Base-by-base conservation (phyloP, 768 basidiomycete species). In the Tylopilus plumbeoviolaceoides region DNA sequence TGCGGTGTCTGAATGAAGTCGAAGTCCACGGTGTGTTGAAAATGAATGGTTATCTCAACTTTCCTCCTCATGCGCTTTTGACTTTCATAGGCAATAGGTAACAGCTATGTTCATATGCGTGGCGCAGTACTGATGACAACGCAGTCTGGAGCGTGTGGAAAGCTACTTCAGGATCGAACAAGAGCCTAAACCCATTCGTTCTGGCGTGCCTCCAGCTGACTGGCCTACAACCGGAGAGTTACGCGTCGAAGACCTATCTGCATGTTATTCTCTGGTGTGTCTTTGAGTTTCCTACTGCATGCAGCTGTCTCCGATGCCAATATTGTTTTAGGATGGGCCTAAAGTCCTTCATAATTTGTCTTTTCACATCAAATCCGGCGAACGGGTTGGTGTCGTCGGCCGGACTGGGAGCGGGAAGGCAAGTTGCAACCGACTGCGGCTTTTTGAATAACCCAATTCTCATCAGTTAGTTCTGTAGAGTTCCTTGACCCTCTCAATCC, bases 1-100 rank as follows among this genome's bases (percentile, higher is more conserved):
- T 80, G 9, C 62, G 76, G n/a, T 56, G 65, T 14, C 47, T 72
- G 44, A 80, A 81, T 57, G 66, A 70, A n/a, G 69, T 79, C 23
- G 75, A 80, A n/a, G n/a, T 77, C 31, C 55, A 66, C 25, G 78
- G 78, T 84, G 40, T 1, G 54, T 44, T 2, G 15, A 35, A 4
- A n/a, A n/a, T n/a, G n/a, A n/a, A n/a, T n/a, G n/a, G n/a, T 35
- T 15, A 14, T 35, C 14, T 35, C 33, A 12, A 2, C 31, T 8
- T 35, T 15, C 6, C 14, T 4, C 33, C 33, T 35, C 14, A 15
- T 35, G 33, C 31, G 11, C 10, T 8, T 12, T 33, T 9, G 31
- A 9, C 11, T 35, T 12, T 5, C 14, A 12, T 20, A 53, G 50
- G 53, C 2, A 54, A 53, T 8, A 54, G 53, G 53, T 39, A 20